Evolutionary conservation across 768 basidiomycete genomes (phyloP).

Genomic region (Sarcomyxa edulis): DNA sequence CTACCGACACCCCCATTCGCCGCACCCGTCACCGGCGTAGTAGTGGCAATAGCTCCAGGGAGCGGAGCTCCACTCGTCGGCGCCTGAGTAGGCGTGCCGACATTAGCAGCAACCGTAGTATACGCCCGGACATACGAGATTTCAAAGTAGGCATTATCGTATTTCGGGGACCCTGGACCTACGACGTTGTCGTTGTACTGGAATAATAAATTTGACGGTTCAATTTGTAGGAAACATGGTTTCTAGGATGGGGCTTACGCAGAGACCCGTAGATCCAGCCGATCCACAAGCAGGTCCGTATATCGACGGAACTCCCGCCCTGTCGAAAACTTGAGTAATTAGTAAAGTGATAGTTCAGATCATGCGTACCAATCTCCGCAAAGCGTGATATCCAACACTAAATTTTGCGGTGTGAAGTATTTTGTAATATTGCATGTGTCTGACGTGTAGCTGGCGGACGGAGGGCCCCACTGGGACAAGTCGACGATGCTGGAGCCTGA

Average conservation of each 20-base stretch:
- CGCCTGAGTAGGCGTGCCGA: slow-evolving; percentile 14
- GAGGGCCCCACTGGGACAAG: slow-evolving; percentile 36
- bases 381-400: slow-evolving; percentile 50
- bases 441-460: slow-evolving; percentile 33
- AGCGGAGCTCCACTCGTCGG: slow-evolving; percentile 26
- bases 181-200: slow-evolving; percentile 49
- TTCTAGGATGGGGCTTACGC: slow-evolving; percentile 22
- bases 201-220: neutral
- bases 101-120: slow-evolving; percentile 6
- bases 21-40: too few relatives aligned
- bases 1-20: too few relatives aligned
- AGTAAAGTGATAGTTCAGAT: too few relatives aligned
- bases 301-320: slow-evolving; percentile 38
- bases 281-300: slow-evolving; percentile 32
- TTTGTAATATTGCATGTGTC: slow-evolving; percentile 33
- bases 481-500: slow-evolving; percentile 26
- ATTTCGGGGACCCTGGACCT: slow-evolving; percentile 31
- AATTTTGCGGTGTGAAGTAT: slow-evolving; percentile 39
- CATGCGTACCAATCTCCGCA: slow-evolving; percentile 37
- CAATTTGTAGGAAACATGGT: neutral
- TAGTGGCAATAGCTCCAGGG: too few relatives aligned
- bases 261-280: slow-evolving; percentile 28
- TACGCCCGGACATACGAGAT: slow-evolving; percentile 52
- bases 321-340: too few relatives aligned
- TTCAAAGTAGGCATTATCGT: slow-evolving; percentile 56